These are phyloP conservation scores for Phoma sp. DNA, from an alignment of 2,329 filamentous ascomycete species.

Conservation along the genomic window DNA sequence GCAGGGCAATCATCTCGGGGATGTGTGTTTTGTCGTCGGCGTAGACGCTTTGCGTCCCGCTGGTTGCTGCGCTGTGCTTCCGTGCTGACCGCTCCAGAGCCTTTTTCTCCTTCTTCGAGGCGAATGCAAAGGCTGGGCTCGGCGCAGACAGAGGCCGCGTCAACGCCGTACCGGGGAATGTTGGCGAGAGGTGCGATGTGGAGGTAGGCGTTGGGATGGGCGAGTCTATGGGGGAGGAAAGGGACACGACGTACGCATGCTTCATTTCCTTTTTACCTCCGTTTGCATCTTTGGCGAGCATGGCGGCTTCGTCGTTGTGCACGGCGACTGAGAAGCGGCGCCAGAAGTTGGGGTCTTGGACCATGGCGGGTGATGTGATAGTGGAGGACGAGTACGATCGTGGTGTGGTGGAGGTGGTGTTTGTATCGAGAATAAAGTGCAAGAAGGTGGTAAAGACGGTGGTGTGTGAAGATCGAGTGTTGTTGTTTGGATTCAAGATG, in stretches of 20 bases:
- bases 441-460: not conserved
- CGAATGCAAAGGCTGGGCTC: not conserved
- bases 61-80: not conserved
- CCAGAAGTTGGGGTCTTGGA: constrained; percentile 67
- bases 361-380: constrained; percentile 51
- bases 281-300: constrained; percentile 18
- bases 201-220: constrained; percentile 31
- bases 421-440: not conserved
- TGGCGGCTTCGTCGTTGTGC: constrained; percentile 61
- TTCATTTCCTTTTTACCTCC: constrained; percentile 35
- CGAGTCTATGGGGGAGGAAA: constrained; percentile 19
- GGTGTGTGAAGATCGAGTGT: not conserved
- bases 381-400: not conserved
- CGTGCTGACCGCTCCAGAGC: no score
- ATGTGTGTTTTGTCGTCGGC: not conserved
- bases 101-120: not conserved
- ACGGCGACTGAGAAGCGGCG: constrained; percentile 66
- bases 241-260: constrained; percentile 49
- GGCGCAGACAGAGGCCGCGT: constrained; percentile 6
- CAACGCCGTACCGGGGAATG: constrained; percentile 15
- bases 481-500: constrained; percentile 5
- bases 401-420: not conserved
- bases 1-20: constrained; percentile 8
- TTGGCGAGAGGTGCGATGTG: constrained; percentile 22
- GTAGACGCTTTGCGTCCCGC: constrained; percentile 1